A percentile compares a stretch with the other conserved stretches of the same genome.
Conservation (phyloP, 2,329 filamentous ascomycete species). For the Neonectria faginata region DNA sequence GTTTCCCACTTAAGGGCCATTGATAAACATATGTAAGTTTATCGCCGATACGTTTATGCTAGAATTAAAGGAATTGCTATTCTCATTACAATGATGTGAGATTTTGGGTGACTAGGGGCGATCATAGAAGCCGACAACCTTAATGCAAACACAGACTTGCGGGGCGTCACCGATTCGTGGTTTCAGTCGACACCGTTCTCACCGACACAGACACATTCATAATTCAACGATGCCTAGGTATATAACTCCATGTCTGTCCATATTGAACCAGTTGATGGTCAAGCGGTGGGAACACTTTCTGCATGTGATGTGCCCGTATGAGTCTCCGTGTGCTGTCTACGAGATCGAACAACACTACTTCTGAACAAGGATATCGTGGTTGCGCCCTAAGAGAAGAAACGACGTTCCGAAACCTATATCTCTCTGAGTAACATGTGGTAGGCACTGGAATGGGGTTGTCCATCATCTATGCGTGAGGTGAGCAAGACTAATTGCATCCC, state of each 20-base stretch:
- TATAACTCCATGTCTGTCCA: neutral
- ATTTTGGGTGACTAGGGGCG: neutral
- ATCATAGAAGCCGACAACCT: conserved; percentile 16
- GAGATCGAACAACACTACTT: neutral
- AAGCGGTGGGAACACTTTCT: neutral
- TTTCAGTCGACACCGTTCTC: conserved; percentile 25
- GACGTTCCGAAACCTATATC: neutral
- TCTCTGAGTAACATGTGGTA: neutral
- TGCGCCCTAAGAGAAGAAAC: conserved; percentile 8
- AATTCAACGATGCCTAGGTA: neutral
- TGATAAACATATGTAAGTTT: neutral
- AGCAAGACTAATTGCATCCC: conserved; percentile 6
- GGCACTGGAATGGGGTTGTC: neutral
- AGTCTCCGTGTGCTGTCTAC: neutral
- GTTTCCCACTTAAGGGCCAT: neutral
- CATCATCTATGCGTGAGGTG: conserved; percentile 7
- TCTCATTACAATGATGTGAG: neutral
- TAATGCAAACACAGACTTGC: conserved; percentile 9
- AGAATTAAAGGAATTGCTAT: neutral
- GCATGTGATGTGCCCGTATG: neutral
- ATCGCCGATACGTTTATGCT: conserved; percentile 1
- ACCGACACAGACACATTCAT: conserved; percentile 6
- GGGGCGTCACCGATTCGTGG: neutral
- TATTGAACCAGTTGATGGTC: neutral
- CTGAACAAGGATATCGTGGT: conserved; percentile 1